Conservation (phyloP, 257 asterid genomes). For the Scutellaria baicalensis region DNA sequence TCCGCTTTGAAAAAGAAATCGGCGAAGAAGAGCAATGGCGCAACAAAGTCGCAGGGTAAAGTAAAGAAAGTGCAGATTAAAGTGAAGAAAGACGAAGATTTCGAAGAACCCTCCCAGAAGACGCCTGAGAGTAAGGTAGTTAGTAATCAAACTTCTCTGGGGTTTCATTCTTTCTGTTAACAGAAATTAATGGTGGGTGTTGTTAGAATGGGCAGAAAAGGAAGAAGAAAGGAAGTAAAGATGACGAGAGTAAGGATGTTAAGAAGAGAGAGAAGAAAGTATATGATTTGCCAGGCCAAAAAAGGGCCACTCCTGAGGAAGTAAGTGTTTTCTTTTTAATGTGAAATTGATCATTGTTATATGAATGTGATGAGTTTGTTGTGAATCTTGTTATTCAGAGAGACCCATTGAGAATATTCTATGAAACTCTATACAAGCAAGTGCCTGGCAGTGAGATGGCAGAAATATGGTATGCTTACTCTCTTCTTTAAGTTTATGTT, state of each 20-base stretch:
- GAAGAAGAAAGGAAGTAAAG: constrained; percentile 27
- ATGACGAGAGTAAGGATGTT: constrained; percentile 20
- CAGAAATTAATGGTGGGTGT: not conserved
- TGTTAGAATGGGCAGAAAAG: constrained; percentile 21
- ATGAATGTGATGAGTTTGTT: not conserved
- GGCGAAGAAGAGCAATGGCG: constrained; percentile 22
- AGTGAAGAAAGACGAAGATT: constrained; percentile 48
- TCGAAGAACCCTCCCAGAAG: constrained; percentile 25
- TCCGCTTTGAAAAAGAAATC: constrained; percentile 25
- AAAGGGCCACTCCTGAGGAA: constrained; percentile 73
- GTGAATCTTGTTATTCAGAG: constrained; percentile 42
- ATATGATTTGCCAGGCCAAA: constrained; percentile 84
- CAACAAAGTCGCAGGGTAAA: constrained; percentile 25
- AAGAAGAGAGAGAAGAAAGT: constrained; percentile 60
- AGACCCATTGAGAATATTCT: constrained; percentile 78
- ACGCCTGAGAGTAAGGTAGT: constrained; percentile 17
- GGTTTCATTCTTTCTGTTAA: not conserved
- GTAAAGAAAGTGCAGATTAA: constrained; percentile 21
- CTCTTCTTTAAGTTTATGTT: not conserved
- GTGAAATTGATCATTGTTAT: not conserved
- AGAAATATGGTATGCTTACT: constrained; percentile 51
- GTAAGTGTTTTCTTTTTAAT: constrained; percentile 26
- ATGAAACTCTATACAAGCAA: constrained; percentile 63
- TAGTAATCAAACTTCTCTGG: not conserved
- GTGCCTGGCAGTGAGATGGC: constrained; percentile 89